Evolutionary conservation across 306 rosid genomes (phyloP), one percentile per base, ranked within the genome.

Genomic region (Prunus armeniaca): DNA sequence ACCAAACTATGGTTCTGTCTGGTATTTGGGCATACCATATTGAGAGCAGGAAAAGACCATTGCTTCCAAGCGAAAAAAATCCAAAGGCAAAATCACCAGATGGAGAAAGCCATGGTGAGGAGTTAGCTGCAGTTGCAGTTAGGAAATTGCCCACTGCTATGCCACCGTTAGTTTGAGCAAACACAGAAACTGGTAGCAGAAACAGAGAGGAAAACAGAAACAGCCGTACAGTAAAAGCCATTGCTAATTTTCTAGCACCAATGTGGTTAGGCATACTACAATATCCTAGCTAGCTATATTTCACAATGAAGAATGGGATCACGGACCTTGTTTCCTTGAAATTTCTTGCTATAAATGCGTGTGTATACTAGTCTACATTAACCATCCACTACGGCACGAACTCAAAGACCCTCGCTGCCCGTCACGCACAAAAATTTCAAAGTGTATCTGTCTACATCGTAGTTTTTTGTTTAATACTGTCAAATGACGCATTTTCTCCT

Each of bases 21-120:
- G 87, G 80, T 60, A 90, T 74, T 4, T 71, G 85, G 76, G 71
- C 27, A 60, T 76, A 90, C 96, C 96, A 90, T 13, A 83, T 77
- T 3, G 89, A 82, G 28, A 88, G 82, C 79, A 83, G 50, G 75
- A 71, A 90, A 12, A 65, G 20, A 34, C 17, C 50, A 1, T 71
- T 70, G 24, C 12, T 60, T 2, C 56, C 72, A 1, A 86, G 68
- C 32, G 34, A 76, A 3, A 28, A 86, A 79, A 90, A 90, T 15
- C 93, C 91, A 1, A 90, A 87, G 6, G 93, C 89, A 45, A 69
- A 69, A 49, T 69, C 43, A 8, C 60, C 60, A 49, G 72, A 68
- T 2, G 57, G 67, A 17, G 80, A 71, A 20, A 85, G 19, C 96
- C 91, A 90, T 50, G 87, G 1, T 61, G 79, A 8, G 28, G 28